Conservation (phyloP, 1,284 basidiomycete species). For the Omphalotus olearius region DNA sequence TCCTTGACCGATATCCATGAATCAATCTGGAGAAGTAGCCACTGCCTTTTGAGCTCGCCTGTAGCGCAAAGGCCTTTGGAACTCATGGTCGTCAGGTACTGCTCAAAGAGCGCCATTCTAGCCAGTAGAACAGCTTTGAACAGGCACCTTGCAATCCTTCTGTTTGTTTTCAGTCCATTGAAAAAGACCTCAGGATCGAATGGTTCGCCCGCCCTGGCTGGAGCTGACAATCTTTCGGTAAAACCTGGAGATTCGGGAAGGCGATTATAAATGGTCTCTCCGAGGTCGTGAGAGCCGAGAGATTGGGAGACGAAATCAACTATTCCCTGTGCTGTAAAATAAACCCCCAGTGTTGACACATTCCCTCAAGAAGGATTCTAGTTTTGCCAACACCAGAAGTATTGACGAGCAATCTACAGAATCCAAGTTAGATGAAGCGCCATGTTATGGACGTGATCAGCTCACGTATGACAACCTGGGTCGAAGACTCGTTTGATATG, state of each 20-base stretch:
- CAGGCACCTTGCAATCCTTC: not conserved
- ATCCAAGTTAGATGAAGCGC: too few species aligned
- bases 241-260: too few species aligned
- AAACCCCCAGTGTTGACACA: conserved; percentile 13
- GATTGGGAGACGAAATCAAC: too few species aligned
- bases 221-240: too few species aligned
- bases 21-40: conserved; percentile 8
- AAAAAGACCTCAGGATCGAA: too few species aligned
- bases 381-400: conserved; percentile 15
- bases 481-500: too few species aligned
- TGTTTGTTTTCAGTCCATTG: too few species aligned
- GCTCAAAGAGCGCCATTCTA: conserved; percentile 1
- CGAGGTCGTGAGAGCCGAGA: too few species aligned
- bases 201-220: too few species aligned
- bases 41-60: not conserved
- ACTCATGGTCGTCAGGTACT: not conserved
- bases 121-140: conserved; percentile 4
- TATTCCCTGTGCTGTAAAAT: not conserved
- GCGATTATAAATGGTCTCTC: too few species aligned
- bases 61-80: not conserved
- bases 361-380: conserved; percentile 9
- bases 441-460: too few species aligned
- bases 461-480: too few species aligned
- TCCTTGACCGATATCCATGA: not conserved
- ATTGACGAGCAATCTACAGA: conserved; percentile 14